phyloP scores from a whole-genome alignment of 2,329 filamentous ascomycete species.

The Colletotrichum camelliae region DNA sequence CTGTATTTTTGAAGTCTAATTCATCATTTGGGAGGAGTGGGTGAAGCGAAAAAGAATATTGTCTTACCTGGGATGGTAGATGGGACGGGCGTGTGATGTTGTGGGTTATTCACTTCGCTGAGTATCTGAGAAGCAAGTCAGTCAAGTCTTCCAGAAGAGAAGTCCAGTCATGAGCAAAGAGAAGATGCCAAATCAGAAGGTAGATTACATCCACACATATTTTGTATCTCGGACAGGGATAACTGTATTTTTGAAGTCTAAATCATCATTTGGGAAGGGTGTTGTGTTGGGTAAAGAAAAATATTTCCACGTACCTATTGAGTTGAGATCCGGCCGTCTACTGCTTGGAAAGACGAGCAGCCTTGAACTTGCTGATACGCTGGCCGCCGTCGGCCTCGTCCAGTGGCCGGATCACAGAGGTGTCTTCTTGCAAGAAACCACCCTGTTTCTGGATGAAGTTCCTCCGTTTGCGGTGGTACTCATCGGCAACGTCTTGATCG shows the following conservation, averaged over 20 bases:
- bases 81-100: not conserved
- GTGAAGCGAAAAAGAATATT: not conserved
- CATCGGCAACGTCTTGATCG: constrained; percentile 77
- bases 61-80: not conserved
- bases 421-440: constrained; percentile 77
- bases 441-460: constrained; percentile 83
- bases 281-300: not conserved
- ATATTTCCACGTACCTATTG: constrained; percentile 20
- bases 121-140: not conserved
- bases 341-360: constrained; percentile 65
- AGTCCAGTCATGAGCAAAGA: not conserved
- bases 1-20: constrained; percentile 16
- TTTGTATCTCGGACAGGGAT: constrained; percentile 17
- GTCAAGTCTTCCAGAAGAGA: not conserved
- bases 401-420: constrained; percentile 69
- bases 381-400: constrained; percentile 70
- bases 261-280: constrained; percentile 5
- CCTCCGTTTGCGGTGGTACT: constrained; percentile 85
- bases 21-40: constrained; percentile 11
- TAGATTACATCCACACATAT: constrained; percentile 18
- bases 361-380: constrained; percentile 76
- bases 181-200: constrained; percentile 5
- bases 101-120: not conserved
- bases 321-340: constrained; percentile 35
- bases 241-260: constrained; percentile 15